These are phyloP conservation scores for Amanita subjunquillea DNA, from an alignment of 768 basidiomycete genomes.

Conservation along the genomic window DNA sequence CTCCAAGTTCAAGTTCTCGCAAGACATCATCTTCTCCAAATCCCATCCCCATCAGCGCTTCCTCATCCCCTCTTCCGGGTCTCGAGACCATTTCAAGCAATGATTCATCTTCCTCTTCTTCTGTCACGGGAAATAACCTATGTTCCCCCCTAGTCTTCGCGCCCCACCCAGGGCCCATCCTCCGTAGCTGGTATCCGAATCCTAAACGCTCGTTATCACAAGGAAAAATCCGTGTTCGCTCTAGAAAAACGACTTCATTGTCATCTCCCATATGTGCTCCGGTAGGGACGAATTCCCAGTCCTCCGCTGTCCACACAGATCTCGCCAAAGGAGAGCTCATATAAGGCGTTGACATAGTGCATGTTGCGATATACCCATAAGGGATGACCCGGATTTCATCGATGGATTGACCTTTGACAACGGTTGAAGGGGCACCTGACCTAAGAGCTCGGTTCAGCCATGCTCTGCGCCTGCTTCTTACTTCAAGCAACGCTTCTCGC, in stretches of 20 bases:
- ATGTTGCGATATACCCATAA: slow-evolving; percentile 16
- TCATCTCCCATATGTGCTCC: neutral
- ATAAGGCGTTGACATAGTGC: slow-evolving; percentile 38
- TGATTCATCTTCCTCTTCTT: slow-evolving; percentile 22
- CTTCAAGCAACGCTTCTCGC: slow-evolving; percentile 39
- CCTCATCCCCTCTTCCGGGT: slow-evolving; percentile 7
- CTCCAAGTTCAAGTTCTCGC: slow-evolving; percentile 22
- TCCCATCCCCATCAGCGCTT: slow-evolving; percentile 13
- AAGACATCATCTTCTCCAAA: slow-evolving; percentile 13
- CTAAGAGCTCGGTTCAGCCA: slow-evolving; percentile 47
- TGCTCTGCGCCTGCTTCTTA: slow-evolving; percentile 50
- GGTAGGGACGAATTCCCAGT: slow-evolving; percentile 15
- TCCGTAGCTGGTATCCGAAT: slow-evolving; percentile 5
- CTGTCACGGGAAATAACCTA: slow-evolving; percentile 30
- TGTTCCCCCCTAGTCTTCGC: slow-evolving; percentile 7
- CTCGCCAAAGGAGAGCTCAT: slow-evolving; percentile 40
- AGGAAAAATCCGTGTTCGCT: neutral
- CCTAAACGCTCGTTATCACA: neutral
- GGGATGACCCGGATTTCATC: neutral
- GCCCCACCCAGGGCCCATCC: slow-evolving; percentile 8
- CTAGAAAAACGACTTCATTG: slow-evolving; percentile 2
- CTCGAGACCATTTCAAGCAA: neutral
- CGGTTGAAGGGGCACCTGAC: slow-evolving; percentile 1
- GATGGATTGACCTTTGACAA: neutral
- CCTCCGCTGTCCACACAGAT: slow-evolving; percentile 27